Evolutionary conservation across 2,329 filamentous ascomycete species (phyloP).

Genomic region (Zalaria obscura): DNA sequence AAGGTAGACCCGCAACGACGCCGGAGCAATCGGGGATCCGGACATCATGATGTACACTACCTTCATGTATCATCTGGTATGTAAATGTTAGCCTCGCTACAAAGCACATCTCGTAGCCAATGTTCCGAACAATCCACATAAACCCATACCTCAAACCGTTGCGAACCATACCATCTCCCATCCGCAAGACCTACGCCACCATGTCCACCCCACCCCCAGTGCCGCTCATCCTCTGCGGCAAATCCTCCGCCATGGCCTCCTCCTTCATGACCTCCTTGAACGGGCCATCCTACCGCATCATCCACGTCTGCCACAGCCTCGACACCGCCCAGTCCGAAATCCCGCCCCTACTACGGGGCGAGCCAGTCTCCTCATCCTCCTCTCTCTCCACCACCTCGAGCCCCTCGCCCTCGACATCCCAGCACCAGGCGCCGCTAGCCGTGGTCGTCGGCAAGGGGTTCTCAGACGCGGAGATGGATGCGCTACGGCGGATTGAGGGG

Average conservation of each 20-base stretch:
- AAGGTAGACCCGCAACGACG: too few species aligned
- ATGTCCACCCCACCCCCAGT: not conserved
- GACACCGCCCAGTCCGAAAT: slow-evolving; percentile 1
- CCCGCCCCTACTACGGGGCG: not conserved
- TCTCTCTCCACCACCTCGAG: not conserved
- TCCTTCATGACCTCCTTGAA: not conserved
- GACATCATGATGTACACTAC: too few species aligned
- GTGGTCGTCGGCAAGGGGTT: slow-evolving; percentile 5
- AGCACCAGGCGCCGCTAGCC: not conserved
- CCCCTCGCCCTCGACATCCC: not conserved
- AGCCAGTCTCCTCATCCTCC: not conserved
- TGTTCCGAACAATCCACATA: too few species aligned
- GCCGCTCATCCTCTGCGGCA: slow-evolving; percentile 3
- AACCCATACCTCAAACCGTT: too few species aligned
- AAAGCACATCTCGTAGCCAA: too few species aligned
- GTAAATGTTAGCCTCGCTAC: too few species aligned
- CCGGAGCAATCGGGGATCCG: too few species aligned
- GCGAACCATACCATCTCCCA: too few species aligned
- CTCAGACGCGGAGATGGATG: slow-evolving; percentile 3
- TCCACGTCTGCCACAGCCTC: slow-evolving; percentile 2
- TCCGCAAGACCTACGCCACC: too few species aligned
- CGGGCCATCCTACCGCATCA: not conserved
- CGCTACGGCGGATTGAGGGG: not conserved
- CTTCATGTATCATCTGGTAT: too few species aligned
- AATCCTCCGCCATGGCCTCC: slow-evolving; percentile 1